Base-by-base conservation (phyloP, 2,329 filamentous ascomycete genomes). In the Sarocladium oryzae region DNA sequence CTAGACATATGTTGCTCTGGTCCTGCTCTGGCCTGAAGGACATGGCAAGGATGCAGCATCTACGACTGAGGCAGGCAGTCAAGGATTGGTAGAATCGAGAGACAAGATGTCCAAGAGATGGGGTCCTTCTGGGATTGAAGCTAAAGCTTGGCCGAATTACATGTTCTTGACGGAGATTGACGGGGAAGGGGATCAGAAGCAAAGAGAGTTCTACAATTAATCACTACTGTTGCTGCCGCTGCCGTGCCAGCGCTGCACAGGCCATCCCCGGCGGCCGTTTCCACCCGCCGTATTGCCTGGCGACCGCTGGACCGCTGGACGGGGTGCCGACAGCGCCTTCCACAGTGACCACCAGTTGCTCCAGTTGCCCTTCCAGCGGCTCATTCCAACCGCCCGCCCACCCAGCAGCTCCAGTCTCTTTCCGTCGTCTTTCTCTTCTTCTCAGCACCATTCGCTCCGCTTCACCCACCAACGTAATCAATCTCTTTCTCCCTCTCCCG, bases 331-430 rank as follows among this genome's bases (percentile, higher is more conserved):
- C n/a, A 37, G 35, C 35, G 7, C 6, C 18, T 7, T 21, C 33
- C 26, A 33, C 28, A 48, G 43, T 16, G 43, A 13, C 28, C 16
- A 16, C 28, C 28, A 23, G 8, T n/a, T 26, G 26, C 43, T 48
- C 26, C 43, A 33, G 26, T 16, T 32, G 43, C 26, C 24, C 43
- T 30, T n/a, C 26, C 43, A 48, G 43, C 26, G 26, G 24, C 48
- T 45, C 52, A 18, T 49, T 33, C 33, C 52, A 53, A 41, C 33
- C 50, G 35, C n/a, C 54, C 49, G 49, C 11, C 33, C 41, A 18
- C 32, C 13, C 23, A 18, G 21, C 36, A 21, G 18, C n/a, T 40
- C 37, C 30, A 15, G 4, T 23, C 15, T 16, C 41, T 28, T 16
- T 8, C 10, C n/a, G 8, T 15, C 16, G 13, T 13, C 16, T 13